Evolutionary conservation across 2,329 filamentous ascomycete species (phyloP).

Genomic region (Ophiobolus disseminans): DNA sequence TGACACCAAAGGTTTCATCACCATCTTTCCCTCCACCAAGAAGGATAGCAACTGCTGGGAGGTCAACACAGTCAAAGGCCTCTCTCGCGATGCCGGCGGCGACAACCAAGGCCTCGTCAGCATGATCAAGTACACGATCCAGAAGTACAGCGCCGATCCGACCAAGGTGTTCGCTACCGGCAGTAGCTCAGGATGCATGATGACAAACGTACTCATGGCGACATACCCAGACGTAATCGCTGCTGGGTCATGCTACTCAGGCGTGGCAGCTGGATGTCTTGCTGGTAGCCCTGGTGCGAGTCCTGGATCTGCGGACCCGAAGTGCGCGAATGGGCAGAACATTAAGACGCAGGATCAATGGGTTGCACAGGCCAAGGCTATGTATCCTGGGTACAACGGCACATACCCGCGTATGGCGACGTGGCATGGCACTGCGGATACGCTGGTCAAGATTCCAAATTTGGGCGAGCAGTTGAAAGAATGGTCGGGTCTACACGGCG

Average conservation of each 20-base stretch:
- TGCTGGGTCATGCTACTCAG: slow-evolving; percentile 36
- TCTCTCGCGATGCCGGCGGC: slow-evolving; percentile 64
- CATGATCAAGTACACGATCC: slow-evolving; percentile 64
- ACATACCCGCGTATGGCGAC: slow-evolving; percentile 45
- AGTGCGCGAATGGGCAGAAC: slow-evolving; percentile 27
- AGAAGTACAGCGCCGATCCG: slow-evolving; percentile 60
- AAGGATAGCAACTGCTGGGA: slow-evolving; percentile 65
- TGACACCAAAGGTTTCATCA: slow-evolving; percentile 63
- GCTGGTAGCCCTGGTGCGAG: slow-evolving; percentile 52
- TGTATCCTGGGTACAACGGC: slow-evolving; percentile 48
- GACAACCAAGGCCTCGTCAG: slow-evolving; percentile 63
- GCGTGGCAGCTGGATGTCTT: slow-evolving; percentile 38
- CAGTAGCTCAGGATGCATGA: slow-evolving; percentile 39
- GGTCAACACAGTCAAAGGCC: slow-evolving; percentile 59
- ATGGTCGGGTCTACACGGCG: slow-evolving; percentile 32
- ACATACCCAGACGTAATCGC: slow-evolving; percentile 39
- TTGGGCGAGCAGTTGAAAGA: slow-evolving; percentile 37
- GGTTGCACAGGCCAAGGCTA: slow-evolving; percentile 42
- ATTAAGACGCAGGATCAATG: slow-evolving; percentile 35
- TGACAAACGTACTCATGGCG: slow-evolving; percentile 40
- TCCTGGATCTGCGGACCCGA: slow-evolving; percentile 22
- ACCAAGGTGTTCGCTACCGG: slow-evolving; percentile 52
- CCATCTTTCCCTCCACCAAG: slow-evolving; percentile 63
- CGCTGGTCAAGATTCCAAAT: slow-evolving; percentile 35
- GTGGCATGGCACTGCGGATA: slow-evolving; percentile 48